Conservation (phyloP, 2,329 filamentous ascomycete species). For the Davidsoniella neocaledoniae region DNA sequence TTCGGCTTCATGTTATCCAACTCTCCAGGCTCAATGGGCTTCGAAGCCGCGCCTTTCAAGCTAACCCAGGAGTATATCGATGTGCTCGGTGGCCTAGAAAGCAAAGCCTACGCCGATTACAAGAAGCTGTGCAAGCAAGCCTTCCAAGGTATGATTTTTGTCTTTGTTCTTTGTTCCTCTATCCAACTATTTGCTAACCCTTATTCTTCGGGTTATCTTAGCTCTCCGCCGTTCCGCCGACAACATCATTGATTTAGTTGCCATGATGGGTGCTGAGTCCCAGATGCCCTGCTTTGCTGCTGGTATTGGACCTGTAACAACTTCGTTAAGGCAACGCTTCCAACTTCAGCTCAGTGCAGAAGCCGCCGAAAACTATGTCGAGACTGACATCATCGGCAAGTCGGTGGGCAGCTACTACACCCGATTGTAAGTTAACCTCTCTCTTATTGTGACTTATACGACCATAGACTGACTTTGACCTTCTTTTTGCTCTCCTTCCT, state of each 20-base stretch:
- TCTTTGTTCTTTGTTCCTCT: neutral
- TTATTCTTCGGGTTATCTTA: constrained; percentile 17
- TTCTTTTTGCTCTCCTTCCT: neutral
- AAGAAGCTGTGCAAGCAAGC: constrained; percentile 68
- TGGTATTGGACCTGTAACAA: constrained; percentile 54
- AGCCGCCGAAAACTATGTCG: constrained; percentile 66
- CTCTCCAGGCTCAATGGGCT: constrained; percentile 67
- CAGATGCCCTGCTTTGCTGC: constrained; percentile 73
- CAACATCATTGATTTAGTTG: constrained; percentile 64
- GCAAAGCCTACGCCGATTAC: constrained; percentile 55
- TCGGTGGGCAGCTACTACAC: constrained; percentile 78
- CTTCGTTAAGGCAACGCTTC: constrained; percentile 54
- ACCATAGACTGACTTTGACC: neutral
- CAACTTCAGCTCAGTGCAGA: constrained; percentile 70
- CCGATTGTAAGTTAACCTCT: constrained; percentile 45
- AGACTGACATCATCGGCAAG: constrained; percentile 63
- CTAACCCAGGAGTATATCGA: constrained; percentile 75
- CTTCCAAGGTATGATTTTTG: constrained; percentile 46
- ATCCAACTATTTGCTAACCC: constrained; percentile 13
- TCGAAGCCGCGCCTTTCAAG: constrained; percentile 78
- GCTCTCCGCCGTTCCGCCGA: constrained; percentile 64
- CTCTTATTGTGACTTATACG: no score
- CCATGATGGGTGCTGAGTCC: constrained; percentile 68
- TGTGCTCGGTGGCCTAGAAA: constrained; percentile 57
- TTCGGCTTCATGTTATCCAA: constrained; percentile 86